Evolutionary conservation across 164 flowering plant genomes (phyloP).

Genomic region (Nelumbo lutea): DNA sequence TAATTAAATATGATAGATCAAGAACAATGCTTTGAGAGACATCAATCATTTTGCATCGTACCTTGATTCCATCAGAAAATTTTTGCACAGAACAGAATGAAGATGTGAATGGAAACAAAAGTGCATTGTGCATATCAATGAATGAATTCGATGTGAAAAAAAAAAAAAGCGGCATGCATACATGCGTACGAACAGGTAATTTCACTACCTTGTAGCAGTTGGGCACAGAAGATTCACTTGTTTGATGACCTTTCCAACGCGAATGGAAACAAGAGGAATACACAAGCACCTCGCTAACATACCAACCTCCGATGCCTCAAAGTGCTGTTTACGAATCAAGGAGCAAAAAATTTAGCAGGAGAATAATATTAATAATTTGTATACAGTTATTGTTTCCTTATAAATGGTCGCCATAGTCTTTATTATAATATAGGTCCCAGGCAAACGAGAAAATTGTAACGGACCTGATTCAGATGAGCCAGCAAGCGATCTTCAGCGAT

Average conservation of each 20-base stretch:
- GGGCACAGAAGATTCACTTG: constrained; percentile 71
- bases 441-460: neutral
- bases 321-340: constrained; percentile 46
- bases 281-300: constrained; percentile 88
- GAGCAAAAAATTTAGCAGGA: neutral
- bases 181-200: neutral
- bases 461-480: constrained; percentile 77
- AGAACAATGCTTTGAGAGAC: no score
- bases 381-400: no score
- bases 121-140: no score
- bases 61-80: no score
- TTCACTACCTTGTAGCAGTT: constrained; percentile 56
- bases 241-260: constrained; percentile 82
- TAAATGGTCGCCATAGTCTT: no score
- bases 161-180: no score
- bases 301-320: constrained; percentile 85
- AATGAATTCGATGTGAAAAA: no score
- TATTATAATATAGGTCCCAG: neutral
- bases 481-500: constrained; percentile 73
- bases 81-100: no score
- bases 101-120: no score
- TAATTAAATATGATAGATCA: no score
- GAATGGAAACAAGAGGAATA: constrained; percentile 82
- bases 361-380: neutral
- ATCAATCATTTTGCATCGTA: no score